Evolutionary conservation across 2,329 filamentous ascomycete genomes (phyloP).

Genomic region (Periconia digitata): DNA sequence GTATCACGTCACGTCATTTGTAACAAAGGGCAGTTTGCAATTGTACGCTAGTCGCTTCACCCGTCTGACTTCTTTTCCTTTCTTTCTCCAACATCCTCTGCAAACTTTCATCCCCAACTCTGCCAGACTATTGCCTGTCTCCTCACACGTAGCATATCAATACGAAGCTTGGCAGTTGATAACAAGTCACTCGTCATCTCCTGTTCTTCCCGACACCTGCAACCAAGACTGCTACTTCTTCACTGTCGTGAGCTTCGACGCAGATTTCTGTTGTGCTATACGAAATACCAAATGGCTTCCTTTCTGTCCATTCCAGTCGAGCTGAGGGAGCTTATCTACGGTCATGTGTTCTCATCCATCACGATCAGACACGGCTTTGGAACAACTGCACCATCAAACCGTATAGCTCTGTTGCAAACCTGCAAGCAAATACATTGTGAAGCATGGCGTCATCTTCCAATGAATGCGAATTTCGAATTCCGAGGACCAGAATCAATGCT

Average conservation of each 20-base stretch:
- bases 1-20: not conserved
- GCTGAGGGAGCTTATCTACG: constrained; percentile 38
- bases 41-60: not conserved
- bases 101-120: no score
- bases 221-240: no score
- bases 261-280: not conserved
- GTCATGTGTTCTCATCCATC: constrained; percentile 33
- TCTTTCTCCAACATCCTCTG: no score
- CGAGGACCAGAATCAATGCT: constrained; percentile 37
- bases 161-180: not conserved
- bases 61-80: not conserved
- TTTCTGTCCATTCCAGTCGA: constrained; percentile 36
- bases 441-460: constrained; percentile 36
- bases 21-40: not conserved
- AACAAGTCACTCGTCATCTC: not conserved
- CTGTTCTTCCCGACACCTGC: no score
- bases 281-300: constrained; percentile 16
- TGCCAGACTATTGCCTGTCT: no score
- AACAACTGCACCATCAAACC: constrained; percentile 19
- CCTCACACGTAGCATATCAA: no score
- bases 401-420: constrained; percentile 33
- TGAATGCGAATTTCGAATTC: constrained; percentile 35
- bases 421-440: constrained; percentile 33
- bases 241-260: no score
- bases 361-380: constrained; percentile 33